Conservation (phyloP, 768 basidiomycete species). For the Astraeus odoratus region DNA sequence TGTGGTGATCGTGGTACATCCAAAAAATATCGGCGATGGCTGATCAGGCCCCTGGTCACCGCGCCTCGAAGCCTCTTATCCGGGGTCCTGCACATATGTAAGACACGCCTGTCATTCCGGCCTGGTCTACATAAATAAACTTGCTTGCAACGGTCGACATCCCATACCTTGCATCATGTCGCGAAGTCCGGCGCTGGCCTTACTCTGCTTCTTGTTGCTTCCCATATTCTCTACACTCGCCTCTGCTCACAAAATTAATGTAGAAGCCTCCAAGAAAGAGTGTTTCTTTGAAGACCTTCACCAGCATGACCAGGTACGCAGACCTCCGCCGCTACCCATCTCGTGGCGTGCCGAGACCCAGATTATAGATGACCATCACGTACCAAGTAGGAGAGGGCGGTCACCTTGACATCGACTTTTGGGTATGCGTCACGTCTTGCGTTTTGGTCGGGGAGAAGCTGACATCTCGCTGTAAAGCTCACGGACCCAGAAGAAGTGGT, state of each 20-base stretch:
- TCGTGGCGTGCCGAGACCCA: background rate
- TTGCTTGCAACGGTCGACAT: too few species aligned
- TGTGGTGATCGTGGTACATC: too few species aligned
- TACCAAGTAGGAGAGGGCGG: slow-evolving; percentile 99
- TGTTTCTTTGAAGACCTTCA: slow-evolving; percentile 97
- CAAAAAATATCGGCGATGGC: slow-evolving; percentile 19
- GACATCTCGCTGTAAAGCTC: slow-evolving; percentile 44
- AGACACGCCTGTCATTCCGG: too few species aligned
- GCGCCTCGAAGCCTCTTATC: background rate
- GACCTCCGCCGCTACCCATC: too few species aligned
- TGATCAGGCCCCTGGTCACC: slow-evolving; percentile 7
- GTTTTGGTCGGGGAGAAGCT: background rate
- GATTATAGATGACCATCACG: slow-evolving; percentile 89
- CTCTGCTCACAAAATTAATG: slow-evolving; percentile 64
- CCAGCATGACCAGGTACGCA: slow-evolving; percentile 78
- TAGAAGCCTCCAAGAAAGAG: slow-evolving; percentile 77
- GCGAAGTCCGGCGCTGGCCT: slow-evolving; percentile 17
- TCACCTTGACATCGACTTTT: slow-evolving; percentile 96
- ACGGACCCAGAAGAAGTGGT: slow-evolving; percentile 64
- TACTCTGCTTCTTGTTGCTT: slow-evolving; percentile 36
- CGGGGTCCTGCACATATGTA: too few species aligned
- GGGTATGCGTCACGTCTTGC: slow-evolving; percentile 42
- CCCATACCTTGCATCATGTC: slow-evolving; percentile 1
- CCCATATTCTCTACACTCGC: slow-evolving; percentile 29
- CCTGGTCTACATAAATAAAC: too few species aligned